A percentile compares a stretch with the other conserved stretches of the same genome.
phyloP scores from a whole-genome alignment of 148 eudicot genomes.

The Vaccinium darrowii region DNA sequence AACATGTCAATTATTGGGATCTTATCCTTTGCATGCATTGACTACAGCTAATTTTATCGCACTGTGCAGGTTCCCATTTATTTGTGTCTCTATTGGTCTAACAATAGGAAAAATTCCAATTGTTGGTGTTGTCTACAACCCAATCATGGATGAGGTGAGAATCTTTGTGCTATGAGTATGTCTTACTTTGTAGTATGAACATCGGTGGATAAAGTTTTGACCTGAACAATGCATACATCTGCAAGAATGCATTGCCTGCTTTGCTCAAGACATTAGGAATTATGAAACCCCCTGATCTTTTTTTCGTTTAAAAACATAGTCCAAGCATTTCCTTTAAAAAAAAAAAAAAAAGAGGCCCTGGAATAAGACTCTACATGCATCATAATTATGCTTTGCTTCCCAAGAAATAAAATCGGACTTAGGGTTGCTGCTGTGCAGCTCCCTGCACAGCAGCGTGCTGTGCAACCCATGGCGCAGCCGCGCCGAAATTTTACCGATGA shows the following conservation, averaged over 20 bases:
- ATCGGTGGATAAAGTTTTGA: neutral
- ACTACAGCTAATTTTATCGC: neutral
- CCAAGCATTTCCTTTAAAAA: neutral
- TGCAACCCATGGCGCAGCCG: no score
- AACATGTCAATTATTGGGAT: conserved; percentile 4
- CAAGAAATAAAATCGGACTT: neutral
- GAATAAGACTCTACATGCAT: neutral
- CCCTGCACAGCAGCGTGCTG: no score
- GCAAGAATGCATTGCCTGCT: neutral
- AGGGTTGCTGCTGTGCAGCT: no score
- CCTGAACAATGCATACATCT: neutral
- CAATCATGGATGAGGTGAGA: conserved; percentile 86
- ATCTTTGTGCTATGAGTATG: neutral
- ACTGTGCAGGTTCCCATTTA: conserved; percentile 80
- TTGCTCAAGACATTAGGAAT: neutral
- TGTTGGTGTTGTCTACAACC: conserved; percentile 92
- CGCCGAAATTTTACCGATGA: no score
- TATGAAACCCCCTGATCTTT: neutral
- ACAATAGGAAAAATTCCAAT: conserved; percentile 73
- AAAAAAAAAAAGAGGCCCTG: neutral
- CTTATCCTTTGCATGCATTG: neutral
- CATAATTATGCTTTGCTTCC: neutral
- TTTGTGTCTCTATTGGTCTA: conserved; percentile 90
- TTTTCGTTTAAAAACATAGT: neutral
- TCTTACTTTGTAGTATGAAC: neutral